Evolutionary conservation across 2,329 filamentous ascomycete species (phyloP).

Genomic region (Septoria petroselini): DNA sequence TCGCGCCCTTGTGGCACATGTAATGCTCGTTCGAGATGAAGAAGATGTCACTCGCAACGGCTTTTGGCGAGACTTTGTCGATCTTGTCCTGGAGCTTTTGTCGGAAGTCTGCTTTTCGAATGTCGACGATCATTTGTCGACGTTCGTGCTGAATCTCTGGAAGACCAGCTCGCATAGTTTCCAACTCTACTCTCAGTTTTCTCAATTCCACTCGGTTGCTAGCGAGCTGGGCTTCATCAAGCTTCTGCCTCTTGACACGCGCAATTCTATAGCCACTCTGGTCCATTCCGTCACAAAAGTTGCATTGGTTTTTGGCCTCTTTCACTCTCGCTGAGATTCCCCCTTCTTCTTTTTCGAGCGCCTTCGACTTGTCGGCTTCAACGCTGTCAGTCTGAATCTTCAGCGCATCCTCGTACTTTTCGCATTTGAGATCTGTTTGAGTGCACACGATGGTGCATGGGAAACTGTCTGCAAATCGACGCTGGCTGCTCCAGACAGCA

Average conservation of each 20-base stretch:
- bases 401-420: not conserved
- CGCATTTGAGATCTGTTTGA: slow-evolving; percentile 2
- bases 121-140: slow-evolving; percentile 18
- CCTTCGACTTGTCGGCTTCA: not conserved
- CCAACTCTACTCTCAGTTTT: too few species aligned
- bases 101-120: slow-evolving; percentile 21
- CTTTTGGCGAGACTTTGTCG: slow-evolving; percentile 3
- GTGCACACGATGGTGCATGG: slow-evolving; percentile 12
- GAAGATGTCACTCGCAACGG: slow-evolving; percentile 18
- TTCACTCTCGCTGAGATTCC: not conserved
- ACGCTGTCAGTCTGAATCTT: not conserved
- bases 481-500: not conserved
- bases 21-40: slow-evolving; percentile 34
- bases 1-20: slow-evolving; percentile 19
- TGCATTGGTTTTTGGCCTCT: not conserved
- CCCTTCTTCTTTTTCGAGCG: not conserved
- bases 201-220: too few species aligned
- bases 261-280: too few species aligned
- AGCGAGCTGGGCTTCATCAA: too few species aligned
- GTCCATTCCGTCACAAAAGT: not conserved
- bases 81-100: slow-evolving; percentile 10
- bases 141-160: not conserved
- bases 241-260: too few species aligned
- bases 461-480: not conserved
- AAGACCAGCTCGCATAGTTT: not conserved